A percentile compares a stretch with the other conserved stretches of the same genome.
Evolutionary conservation across 2,329 filamentous ascomycete species (phyloP).

Genomic region (Pseudogymnoascus pannorum): DNA sequence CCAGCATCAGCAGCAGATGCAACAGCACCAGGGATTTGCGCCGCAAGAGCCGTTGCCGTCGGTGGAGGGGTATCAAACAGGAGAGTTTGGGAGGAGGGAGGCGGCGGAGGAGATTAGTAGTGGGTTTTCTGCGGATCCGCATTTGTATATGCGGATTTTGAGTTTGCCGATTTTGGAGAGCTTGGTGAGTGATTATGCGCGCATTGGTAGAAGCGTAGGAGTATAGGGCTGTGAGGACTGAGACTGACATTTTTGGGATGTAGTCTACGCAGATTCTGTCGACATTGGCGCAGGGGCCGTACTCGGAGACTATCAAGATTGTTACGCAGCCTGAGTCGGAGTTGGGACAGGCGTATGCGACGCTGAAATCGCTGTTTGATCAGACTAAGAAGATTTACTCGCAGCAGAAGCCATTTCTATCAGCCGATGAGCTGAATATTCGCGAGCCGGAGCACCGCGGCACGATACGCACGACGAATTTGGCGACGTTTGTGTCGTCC

Average conservation of each 20-base stretch:
- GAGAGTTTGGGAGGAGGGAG: neutral
- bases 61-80: neutral
- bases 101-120: neutral
- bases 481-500: constrained; percentile 56
- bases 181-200: constrained; percentile 36
- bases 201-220: too few relatives aligned
- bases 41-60: neutral
- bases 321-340: constrained; percentile 48
- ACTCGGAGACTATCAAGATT: constrained; percentile 48
- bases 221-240: neutral
- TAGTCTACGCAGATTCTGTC: constrained; percentile 53
- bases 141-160: constrained; percentile 42
- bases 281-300: constrained; percentile 48
- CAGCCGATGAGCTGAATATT: constrained; percentile 44
- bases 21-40: neutral
- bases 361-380: constrained; percentile 54
- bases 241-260: constrained; percentile 13
- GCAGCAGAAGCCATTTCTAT: constrained; percentile 43
- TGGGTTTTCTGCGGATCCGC: constrained; percentile 21
- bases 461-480: constrained; percentile 55
- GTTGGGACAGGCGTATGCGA: constrained; percentile 53
- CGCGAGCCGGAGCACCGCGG: constrained; percentile 46
- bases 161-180: constrained; percentile 56
- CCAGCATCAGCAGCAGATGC: neutral
- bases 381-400: constrained; percentile 57